Percentiles rank a stretch among this genome's conserved stretches.
These are phyloP conservation scores for Cladosporium austrohemisphaericum DNA, from an alignment of 2,329 filamentous ascomycete species.

Conservation along the genomic window DNA sequence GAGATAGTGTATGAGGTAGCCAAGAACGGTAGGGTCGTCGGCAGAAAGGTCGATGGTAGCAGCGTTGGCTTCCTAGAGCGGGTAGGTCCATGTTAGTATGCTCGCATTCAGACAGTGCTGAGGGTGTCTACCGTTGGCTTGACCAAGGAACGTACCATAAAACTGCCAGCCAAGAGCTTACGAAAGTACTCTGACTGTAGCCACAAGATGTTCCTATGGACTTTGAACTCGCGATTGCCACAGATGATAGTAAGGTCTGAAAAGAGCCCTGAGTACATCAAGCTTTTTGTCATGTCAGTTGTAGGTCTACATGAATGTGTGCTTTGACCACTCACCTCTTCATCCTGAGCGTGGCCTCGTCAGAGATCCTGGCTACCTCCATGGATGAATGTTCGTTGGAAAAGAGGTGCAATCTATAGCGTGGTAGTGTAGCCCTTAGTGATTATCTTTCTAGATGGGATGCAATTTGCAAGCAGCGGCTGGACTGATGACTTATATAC, in stretches of 20 bases:
- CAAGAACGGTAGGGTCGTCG: not conserved
- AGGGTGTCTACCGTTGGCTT: no score
- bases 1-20: not conserved
- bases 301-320: no score
- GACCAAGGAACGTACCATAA: not conserved
- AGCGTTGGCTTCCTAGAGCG: not conserved
- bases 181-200: conserved; percentile 23
- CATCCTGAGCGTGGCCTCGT: no score
- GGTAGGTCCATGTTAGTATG: not conserved
- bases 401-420: no score
- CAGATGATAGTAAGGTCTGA: conserved; percentile 25
- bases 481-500: no score
- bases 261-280: conserved; percentile 12
- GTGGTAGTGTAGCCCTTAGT: no score
- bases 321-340: no score
- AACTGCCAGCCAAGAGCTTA: not conserved
- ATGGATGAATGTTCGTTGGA: no score
- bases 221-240: conserved; percentile 16
- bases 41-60: not conserved
- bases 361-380: no score
- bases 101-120: not conserved
- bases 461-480: no score
- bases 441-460: no score
- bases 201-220: conserved; percentile 25
- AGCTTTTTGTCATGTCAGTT: no score